phyloP scores from a whole-genome alignment of 441 rosid genomes.

The Monsonia emarginata region DNA sequence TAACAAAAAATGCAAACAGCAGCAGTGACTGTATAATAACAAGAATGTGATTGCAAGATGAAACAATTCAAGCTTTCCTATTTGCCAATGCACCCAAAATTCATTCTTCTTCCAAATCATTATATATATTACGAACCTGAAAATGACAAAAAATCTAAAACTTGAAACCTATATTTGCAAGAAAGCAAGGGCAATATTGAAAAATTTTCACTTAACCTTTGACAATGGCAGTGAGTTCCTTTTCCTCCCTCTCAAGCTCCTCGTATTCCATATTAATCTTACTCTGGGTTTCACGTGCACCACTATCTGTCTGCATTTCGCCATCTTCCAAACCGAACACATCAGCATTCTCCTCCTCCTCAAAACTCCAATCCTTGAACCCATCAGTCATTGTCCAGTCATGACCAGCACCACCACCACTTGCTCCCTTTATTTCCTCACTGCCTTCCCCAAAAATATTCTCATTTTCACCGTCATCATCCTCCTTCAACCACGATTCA shows the following conservation, averaged over 20 bases:
- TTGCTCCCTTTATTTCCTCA: not conserved
- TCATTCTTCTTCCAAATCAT: no score
- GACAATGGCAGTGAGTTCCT: conserved; percentile 42
- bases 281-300: conserved; percentile 14
- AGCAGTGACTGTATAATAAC: not conserved
- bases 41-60: not conserved
- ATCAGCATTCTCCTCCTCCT: not conserved
- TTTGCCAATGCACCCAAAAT: not conserved
- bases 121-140: no score
- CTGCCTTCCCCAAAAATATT: not conserved
- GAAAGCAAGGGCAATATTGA: not conserved
- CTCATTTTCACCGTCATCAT: not conserved
- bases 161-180: not conserved
- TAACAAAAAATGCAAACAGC: not conserved
- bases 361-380: not conserved
- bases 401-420: conserved; percentile 1
- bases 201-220: conserved; percentile 32
- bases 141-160: not conserved
- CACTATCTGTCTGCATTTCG: conserved; percentile 7
- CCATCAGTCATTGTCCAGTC: not conserved
- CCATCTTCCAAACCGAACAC: not conserved
- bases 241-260: conserved; percentile 45
- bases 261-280: conserved; percentile 31
- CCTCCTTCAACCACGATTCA: not conserved
- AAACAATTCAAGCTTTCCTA: not conserved